phyloP scores from a whole-genome alignment of 176 grass and related monocot genomes.

The Oryza australiensis region DNA sequence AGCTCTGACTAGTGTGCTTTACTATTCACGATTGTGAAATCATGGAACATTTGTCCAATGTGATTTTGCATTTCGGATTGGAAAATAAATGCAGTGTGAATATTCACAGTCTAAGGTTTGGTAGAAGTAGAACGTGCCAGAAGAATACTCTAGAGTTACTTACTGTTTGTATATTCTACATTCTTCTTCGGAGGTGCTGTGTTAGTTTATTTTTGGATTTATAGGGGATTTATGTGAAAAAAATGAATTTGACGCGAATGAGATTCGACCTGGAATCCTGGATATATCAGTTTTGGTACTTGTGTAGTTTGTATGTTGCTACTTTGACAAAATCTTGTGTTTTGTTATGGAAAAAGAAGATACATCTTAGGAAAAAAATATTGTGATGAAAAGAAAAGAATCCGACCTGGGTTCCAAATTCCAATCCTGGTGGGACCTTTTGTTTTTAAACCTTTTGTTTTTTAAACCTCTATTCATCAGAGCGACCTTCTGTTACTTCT shows the following conservation, averaged over 20 bases:
- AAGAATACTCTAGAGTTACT: background rate
- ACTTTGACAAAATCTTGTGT: background rate
- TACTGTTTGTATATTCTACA: background rate
- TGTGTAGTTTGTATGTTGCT: background rate
- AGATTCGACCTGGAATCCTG: background rate
- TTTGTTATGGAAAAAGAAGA: background rate
- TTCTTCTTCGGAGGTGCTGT: background rate
- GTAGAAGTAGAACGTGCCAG: too few relatives aligned
- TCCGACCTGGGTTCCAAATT: too few relatives aligned
- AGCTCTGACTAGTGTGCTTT: background rate
- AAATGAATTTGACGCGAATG: background rate
- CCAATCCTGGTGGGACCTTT: too few relatives aligned
- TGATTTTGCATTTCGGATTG: background rate
- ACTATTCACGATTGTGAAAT: background rate
- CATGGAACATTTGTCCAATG: background rate
- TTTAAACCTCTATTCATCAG: too few relatives aligned
- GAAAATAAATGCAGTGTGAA: background rate
- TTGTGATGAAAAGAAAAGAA: too few relatives aligned
- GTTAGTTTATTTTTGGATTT: background rate
- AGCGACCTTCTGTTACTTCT: too few relatives aligned
- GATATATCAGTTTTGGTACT: background rate
- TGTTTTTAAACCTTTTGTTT: too few relatives aligned
- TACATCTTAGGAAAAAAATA: too few relatives aligned
- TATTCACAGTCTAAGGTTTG: too few relatives aligned
- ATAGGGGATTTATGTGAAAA: background rate